Base-by-base conservation (phyloP, 495 filamentous ascomycete species). In the Xylaria venustula region DNA sequence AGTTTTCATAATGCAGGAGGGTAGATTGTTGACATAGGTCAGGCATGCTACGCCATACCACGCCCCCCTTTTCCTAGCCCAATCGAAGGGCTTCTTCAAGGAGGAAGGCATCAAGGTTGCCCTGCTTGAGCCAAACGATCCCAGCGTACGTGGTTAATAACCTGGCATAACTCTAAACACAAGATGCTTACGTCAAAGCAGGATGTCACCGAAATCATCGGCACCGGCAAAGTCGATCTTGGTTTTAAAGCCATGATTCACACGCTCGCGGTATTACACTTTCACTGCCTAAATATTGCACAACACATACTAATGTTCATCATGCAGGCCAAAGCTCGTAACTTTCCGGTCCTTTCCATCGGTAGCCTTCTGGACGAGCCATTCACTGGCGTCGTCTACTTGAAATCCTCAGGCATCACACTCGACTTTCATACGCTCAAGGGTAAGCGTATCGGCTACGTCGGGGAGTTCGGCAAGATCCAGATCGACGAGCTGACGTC, bases 231-330 rank as follows among this genome's bases (percentile, higher is more conserved):
- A 68, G 82, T 88, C 45, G 87, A 89, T 71, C 84, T 89, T 74
- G 87, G 85, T 36, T 88, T 89, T 80, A 89, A 89, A 71, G 87
- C 87, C 58, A 89, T 89, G 87, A 89, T 89, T 65, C 87, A 89
- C 67, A 88, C 87, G 25, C 78, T 89, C 57, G 85, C 85, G 45
- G 85, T 85, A 75, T 69, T 15, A 9, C n/a, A 23, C 26, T 36
- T 32, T 3, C 32, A 7, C 49, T 28, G 26, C 32, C n/a, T n/a
- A 6, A 58, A 40, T 7, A 46, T 53, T 7, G 2, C 12, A 45
- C 30, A n/a, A 32, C 61, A 60, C 58, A 62, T 19, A n/a, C 37
- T 37, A 11, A 62, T 45, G 34, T n/a, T n/a, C 17, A 2, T 32
- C 4, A 54, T 52, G 2, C 57, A 85, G 81, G 85, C 86, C 64